Conservation (phyloP, 2,329 filamentous ascomycete species). For the Tolypocladium sp. region DNA sequence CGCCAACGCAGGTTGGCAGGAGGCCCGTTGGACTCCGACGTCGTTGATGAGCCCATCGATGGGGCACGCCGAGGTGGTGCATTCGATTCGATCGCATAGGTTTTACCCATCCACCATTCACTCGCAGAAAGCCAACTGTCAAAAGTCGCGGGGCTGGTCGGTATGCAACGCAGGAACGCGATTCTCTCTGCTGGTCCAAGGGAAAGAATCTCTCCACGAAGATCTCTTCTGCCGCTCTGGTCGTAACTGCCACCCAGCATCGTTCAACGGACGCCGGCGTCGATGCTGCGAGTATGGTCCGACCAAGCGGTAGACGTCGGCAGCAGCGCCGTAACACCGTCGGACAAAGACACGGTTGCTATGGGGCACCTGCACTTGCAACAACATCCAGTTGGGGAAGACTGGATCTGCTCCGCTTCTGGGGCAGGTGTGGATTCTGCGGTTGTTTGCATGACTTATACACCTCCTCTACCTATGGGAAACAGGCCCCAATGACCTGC, state of each 20-base stretch:
- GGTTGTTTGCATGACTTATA: neutral
- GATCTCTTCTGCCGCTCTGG: neutral
- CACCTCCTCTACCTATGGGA: neutral
- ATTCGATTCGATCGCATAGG: neutral
- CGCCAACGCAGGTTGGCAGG: conserved; percentile 1
- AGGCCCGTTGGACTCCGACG: neutral
- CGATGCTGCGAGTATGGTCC: neutral
- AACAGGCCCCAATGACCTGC: neutral
- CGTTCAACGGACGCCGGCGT: neutral
- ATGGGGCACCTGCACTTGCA: neutral
- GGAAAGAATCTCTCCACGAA: too few relatives aligned
- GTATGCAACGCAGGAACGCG: neutral
- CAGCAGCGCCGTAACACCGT: neutral
- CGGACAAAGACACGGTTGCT: neutral
- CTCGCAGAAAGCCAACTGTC: neutral
- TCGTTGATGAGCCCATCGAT: neutral
- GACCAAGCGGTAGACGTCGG: neutral
- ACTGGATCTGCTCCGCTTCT: neutral
- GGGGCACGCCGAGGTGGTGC: neutral
- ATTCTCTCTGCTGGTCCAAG: neutral
- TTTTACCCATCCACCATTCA: neutral
- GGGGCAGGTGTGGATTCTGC: neutral
- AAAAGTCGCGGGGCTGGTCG: neutral
- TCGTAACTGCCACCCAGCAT: neutral
- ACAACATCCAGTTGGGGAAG: neutral